Evolutionary conservation across 345 rosid genomes (phyloP).

Genomic region (Gossypium arboreum): DNA sequence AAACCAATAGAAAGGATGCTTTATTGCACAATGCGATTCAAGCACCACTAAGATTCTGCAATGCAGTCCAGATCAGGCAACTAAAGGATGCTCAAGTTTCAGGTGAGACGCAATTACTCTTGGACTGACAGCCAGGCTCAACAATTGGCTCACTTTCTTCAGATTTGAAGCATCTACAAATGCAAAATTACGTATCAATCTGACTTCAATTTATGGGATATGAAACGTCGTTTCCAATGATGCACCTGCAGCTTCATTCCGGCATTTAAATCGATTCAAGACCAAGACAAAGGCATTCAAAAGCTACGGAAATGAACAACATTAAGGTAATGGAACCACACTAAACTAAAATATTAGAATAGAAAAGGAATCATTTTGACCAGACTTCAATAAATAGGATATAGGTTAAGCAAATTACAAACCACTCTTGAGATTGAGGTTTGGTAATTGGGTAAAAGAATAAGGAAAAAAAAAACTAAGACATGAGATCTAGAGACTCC

Average conservation of each 20-base stretch:
- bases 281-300: neutral
- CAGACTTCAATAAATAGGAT: too few relatives aligned
- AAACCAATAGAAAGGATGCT: neutral
- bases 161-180: neutral
- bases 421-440: neutral
- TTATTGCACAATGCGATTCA: neutral
- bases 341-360: neutral
- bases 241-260: neutral
- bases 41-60: neutral
- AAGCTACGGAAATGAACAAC: neutral
- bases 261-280: neutral
- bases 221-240: conserved; percentile 3
- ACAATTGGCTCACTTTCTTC: too few relatives aligned
- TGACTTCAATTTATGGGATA: neutral
- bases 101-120: neutral
- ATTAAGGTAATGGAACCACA: neutral
- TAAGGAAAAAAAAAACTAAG: neutral
- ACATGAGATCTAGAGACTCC: conserved; percentile 13
- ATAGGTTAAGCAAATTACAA: neutral
- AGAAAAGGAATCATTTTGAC: neutral
- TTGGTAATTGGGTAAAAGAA: neutral
- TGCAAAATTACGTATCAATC: neutral
- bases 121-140: neutral
- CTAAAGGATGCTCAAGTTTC: neutral
- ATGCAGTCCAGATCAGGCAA: neutral